These are phyloP conservation scores for Neckera pumila DNA, from an alignment of 225 moss, liverwort and hornwort species.

Conservation along the genomic window DNA sequence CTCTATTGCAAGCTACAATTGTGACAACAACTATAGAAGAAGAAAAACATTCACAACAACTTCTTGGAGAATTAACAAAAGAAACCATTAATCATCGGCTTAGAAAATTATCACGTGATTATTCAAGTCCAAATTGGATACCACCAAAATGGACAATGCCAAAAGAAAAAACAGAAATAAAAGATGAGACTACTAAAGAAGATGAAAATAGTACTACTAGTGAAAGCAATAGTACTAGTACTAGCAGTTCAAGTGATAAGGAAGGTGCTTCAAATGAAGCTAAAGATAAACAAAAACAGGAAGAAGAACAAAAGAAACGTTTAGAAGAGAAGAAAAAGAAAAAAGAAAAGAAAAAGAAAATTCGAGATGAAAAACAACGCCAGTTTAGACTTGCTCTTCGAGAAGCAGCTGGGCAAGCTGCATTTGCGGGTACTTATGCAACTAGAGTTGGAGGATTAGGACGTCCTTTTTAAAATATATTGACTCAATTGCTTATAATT, in stretches of 20 bases:
- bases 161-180: background rate
- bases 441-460: slow-evolving; percentile 32
- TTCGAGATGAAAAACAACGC: background rate
- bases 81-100: background rate
- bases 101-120: background rate
- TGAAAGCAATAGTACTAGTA: background rate
- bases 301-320: background rate
- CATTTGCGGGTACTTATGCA: slow-evolving; percentile 24
- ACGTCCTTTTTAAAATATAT: background rate
- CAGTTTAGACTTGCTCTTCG: slow-evolving; percentile 8
- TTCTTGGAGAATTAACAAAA: background rate
- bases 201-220: background rate
- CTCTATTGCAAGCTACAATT: slow-evolving; percentile 18
- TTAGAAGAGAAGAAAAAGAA: slow-evolving; percentile 3
- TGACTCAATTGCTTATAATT: background rate
- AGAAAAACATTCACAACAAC: background rate
- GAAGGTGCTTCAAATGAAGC: background rate
- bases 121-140: background rate
- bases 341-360: slow-evolving; percentile 1
- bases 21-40: background rate
- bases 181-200: background rate
- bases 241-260: background rate
- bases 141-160: slow-evolving; percentile 20
- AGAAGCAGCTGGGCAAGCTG: slow-evolving; percentile 1
- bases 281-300: background rate